Evolutionary conservation across 192 early-diverging fungal species (phyloP), one percentile per base, ranked within the genome.

Genomic region (Umbelopsis sp.): DNA sequence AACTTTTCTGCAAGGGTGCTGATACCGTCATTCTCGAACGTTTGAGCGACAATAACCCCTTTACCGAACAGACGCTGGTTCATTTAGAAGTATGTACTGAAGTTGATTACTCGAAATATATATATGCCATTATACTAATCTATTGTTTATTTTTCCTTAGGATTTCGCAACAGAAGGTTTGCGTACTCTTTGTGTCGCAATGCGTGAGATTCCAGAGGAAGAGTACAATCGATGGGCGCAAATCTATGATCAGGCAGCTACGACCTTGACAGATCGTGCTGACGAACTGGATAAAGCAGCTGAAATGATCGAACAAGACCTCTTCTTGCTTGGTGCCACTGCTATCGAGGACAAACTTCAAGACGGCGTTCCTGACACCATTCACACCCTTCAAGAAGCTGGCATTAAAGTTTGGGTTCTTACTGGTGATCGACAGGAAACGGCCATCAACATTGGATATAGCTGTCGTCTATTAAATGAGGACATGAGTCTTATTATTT

Each of bases 341-440:
- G 98, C 98, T 2, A 99, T 99, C 73, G 98, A 99, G 80, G 98
- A 98, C 79, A 95, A 94, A 80, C 82, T 99, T 7, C 98, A 99
- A 82, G 98, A 98, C 70, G 96, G 94, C 53, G 98, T 99, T 31
- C 96, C 96, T n/a, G 95, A 98, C 71, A 95, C 98, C 0, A 99
- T 99, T 70, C 91, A 93, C 80, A 97, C 96, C 10, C 84, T 99
- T 45, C 92, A 95, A 56, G 91, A 93, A 72, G 98, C 96, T 1
- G 95, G 95, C 10, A 97, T 99, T 81, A 94, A 95, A 72, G 90
- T 98, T 47, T 98, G 97, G 96, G 96, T 99, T 9, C 81, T 99
- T 75, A 99, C 98, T 12, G 98, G 98, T 49, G 98, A 99, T 81
- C 78, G 95, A 44, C 96, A 98, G 78, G 98, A 99, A 78, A 99